Conservation (phyloP, 140 eudicot genomes). For the Senecio squalidus region DNA sequence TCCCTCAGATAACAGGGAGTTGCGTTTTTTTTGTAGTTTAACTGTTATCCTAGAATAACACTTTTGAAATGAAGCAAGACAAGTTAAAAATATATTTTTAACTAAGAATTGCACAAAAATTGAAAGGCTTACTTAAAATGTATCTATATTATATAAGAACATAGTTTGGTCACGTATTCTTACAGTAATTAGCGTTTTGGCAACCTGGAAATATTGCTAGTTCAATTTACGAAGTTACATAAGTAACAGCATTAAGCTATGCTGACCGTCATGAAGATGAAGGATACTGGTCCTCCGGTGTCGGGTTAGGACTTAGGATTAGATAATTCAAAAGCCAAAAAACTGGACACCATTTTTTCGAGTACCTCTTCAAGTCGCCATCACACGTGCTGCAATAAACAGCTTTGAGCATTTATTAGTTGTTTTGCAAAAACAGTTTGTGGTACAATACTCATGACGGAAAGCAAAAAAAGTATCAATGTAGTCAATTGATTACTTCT, state of each 20-base stretch:
- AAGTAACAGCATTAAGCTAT: not conserved
- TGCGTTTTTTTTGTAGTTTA: not conserved
- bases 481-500: not conserved
- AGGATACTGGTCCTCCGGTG: not conserved
- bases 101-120: not conserved
- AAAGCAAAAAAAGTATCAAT: not conserved
- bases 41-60: not conserved
- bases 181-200: constrained; percentile 4
- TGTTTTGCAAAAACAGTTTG: not conserved
- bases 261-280: not conserved
- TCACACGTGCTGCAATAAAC: not conserved
- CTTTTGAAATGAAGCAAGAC: not conserved
- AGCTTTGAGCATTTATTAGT: constrained; percentile 1
- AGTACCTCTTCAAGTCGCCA: not conserved
- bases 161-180: constrained; percentile 5
- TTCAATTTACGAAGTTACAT: not conserved
- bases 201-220: not conserved
- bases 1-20: not conserved
- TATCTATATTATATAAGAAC: not conserved
- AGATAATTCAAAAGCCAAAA: not conserved
- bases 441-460: not conserved
- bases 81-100: not conserved
- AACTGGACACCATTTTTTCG: not conserved
- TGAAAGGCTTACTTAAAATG: not conserved
- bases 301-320: not conserved